Percentiles rank a stretch among this genome's conserved stretches.
These are phyloP conservation scores for Hymenoscyphus infarciens DNA, from an alignment of 2,329 filamentous ascomycete species.

Conservation along the genomic window DNA sequence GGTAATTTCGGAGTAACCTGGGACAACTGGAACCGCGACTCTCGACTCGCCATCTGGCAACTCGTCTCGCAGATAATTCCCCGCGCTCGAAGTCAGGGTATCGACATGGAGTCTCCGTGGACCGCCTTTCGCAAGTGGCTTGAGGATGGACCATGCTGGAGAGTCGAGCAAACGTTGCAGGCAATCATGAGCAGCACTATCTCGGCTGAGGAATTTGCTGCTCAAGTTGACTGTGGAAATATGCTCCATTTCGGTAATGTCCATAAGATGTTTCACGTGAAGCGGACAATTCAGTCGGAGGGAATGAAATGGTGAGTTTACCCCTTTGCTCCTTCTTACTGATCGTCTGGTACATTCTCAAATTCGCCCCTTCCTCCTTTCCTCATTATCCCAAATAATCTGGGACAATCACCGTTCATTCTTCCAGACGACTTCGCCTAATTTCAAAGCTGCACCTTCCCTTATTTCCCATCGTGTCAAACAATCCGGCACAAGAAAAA, in stretches of 20 bases:
- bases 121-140: constrained; percentile 30
- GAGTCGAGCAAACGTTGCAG: constrained; percentile 23
- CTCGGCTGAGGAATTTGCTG: constrained; percentile 13
- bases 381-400: not conserved
- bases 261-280: not conserved
- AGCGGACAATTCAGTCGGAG: not conserved
- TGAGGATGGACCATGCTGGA: constrained; percentile 25
- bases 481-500: too few relatives aligned
- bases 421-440: not conserved
- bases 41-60: constrained; percentile 26
- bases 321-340: not conserved
- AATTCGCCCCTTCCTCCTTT: not conserved
- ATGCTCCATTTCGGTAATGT: constrained; percentile 10
- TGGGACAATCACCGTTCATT: not conserved
- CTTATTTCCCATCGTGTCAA: too few relatives aligned
- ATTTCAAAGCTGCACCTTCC: too few relatives aligned
- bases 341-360: not conserved
- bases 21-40: constrained; percentile 27
- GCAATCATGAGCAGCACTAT: constrained; percentile 11
- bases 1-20: constrained; percentile 29
- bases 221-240: constrained; percentile 20
- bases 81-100: constrained; percentile 20
- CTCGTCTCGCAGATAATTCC: constrained; percentile 20
- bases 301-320: not conserved
- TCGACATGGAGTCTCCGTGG: constrained; percentile 20